Evolutionary conservation across 345 rosid genomes (phyloP).

Genomic region (Salix exigua): DNA sequence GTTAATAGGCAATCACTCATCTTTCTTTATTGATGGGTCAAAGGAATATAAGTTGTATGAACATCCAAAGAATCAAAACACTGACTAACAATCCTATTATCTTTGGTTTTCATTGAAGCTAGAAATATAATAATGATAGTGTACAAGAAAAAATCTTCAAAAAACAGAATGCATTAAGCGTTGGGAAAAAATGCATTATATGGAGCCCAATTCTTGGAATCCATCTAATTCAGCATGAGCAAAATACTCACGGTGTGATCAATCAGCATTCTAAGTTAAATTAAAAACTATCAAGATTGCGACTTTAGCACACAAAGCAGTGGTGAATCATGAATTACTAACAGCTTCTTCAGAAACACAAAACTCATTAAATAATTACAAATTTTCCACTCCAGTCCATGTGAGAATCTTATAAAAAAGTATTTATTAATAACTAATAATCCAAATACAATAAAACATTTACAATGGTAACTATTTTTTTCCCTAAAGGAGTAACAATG

Average conservation of each 20-base stretch:
- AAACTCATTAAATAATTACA: neutral
- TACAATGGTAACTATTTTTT: too few relatives aligned
- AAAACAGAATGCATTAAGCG: too few relatives aligned
- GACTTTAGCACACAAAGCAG: neutral
- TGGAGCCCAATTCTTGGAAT: too few relatives aligned
- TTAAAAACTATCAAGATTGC: too few relatives aligned
- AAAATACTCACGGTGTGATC: neutral
- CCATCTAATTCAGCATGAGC: too few relatives aligned
- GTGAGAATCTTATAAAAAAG: neutral
- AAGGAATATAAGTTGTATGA: too few relatives aligned
- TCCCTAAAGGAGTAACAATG: neutral
- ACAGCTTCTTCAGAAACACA: neutral
- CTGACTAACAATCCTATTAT: too few relatives aligned
- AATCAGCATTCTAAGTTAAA: neutral
- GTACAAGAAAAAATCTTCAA: too few relatives aligned
- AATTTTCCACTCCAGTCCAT: neutral
- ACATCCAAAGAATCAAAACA: too few relatives aligned
- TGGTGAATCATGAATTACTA: neutral
- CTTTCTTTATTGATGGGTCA: neutral
- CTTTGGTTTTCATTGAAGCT: too few relatives aligned
- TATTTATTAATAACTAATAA: neutral
- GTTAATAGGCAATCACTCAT: slow-evolving; percentile 50
- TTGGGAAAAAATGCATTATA: too few relatives aligned
- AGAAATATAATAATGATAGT: too few relatives aligned
- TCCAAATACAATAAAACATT: neutral